These are phyloP conservation scores for Leccinum boreale DNA, from an alignment of 768 basidiomycete species.

Conservation along the genomic window DNA sequence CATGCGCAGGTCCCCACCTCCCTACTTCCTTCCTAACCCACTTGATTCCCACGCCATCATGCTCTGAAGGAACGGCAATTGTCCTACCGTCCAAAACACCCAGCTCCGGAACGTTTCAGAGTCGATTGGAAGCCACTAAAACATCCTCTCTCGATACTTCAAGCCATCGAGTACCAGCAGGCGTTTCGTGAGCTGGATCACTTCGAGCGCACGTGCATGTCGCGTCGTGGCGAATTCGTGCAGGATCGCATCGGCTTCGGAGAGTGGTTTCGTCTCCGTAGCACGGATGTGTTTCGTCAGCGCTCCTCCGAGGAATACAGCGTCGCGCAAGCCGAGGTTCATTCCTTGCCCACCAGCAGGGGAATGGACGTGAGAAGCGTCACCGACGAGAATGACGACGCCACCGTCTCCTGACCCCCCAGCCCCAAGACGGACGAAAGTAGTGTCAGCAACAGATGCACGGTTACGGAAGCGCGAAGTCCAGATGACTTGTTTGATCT, in stretches of 20 bases:
- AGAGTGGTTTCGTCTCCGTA: slow-evolving; percentile 2
- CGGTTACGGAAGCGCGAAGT: slow-evolving; percentile 45
- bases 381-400: slow-evolving; percentile 34
- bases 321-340: slow-evolving; percentile 57
- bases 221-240: slow-evolving; percentile 35
- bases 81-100: slow-evolving; percentile 20
- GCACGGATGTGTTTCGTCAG: slow-evolving; percentile 35
- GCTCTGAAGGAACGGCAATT: slow-evolving; percentile 12
- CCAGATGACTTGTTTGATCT: slow-evolving; percentile 40
- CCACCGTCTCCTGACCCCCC: slow-evolving; percentile 11
- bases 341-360: slow-evolving; percentile 56
- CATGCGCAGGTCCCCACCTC: too few species aligned
- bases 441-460: slow-evolving; percentile 40
- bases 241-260: slow-evolving; percentile 31
- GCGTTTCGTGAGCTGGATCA: slow-evolving; percentile 40
- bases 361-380: slow-evolving; percentile 52
- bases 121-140: slow-evolving; percentile 26
- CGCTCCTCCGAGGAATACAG: slow-evolving; percentile 42
- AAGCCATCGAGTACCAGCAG: slow-evolving; percentile 25
- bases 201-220: slow-evolving; percentile 39
- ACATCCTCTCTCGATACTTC: slow-evolving; percentile 14
- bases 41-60: slow-evolving; percentile 19
- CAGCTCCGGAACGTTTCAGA: slow-evolving; percentile 25
- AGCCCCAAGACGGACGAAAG: slow-evolving; percentile 31
- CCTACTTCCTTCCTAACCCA: slow-evolving; percentile 20